Conservation (phyloP, 306 rosid genomes). For the Casuarina cunninghamiana region DNA sequence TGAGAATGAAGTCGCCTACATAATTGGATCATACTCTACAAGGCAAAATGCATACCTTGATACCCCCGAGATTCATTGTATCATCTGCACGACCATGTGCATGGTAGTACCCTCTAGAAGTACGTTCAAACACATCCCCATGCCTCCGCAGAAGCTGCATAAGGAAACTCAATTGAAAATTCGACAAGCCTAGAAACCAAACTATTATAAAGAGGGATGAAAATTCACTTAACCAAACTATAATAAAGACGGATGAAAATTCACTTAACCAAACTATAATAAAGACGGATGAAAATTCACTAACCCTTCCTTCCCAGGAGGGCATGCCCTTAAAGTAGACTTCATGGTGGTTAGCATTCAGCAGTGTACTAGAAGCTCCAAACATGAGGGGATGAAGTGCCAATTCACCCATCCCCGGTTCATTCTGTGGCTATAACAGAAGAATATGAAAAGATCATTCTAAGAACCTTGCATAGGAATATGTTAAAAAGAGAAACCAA, state of each 20-base stretch:
- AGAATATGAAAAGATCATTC: conserved; percentile 13
- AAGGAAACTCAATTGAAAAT: conserved; percentile 19
- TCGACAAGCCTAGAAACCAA: conserved; percentile 15
- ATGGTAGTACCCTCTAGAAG: conserved; percentile 74
- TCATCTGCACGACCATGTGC: conserved; percentile 99
- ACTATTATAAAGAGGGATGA: conserved; percentile 22
- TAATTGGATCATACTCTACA: not conserved
- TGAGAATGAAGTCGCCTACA: not conserved
- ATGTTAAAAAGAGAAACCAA: conserved; percentile 17
- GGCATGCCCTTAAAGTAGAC: conserved; percentile 95
- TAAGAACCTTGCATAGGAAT: not conserved
- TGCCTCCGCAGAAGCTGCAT: conserved; percentile 83
- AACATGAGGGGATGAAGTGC: conserved; percentile 82
- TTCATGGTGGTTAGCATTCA: conserved; percentile 84
- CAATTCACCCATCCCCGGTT: conserved; percentile 91
- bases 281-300: conserved; percentile 30
- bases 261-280: not conserved
- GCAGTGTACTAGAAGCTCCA: conserved; percentile 75
- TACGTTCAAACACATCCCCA: conserved; percentile 88
- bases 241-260: conserved; percentile 23
- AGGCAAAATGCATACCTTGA: conserved; percentile 61
- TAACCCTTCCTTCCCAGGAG: conserved; percentile 71
- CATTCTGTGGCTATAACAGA: conserved; percentile 57
- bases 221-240: not conserved
- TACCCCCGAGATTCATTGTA: conserved; percentile 97